Conservation (phyloP, 495 filamentous ascomycete genomes). For the Cercophora samala region DNA sequence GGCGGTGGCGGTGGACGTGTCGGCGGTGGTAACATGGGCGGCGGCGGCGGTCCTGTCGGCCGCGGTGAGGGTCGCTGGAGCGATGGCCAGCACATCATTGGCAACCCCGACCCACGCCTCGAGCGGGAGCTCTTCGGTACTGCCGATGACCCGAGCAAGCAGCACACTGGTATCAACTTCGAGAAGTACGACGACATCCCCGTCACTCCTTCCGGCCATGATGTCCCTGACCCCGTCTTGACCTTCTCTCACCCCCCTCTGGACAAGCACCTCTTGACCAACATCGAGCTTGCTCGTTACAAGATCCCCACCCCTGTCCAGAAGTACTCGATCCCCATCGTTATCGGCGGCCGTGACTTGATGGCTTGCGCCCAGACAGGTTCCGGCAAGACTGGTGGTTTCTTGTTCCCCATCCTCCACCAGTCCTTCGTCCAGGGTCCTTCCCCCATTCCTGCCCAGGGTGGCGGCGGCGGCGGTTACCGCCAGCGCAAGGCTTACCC, state of each 20-base stretch:
- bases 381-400: slow-evolving; percentile 98
- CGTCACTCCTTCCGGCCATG: slow-evolving; percentile 90
- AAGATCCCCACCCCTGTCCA: slow-evolving; percentile 93
- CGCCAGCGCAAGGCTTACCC: slow-evolving; percentile 93
- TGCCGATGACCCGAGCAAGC: slow-evolving; percentile 88
- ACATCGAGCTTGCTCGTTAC: slow-evolving; percentile 92
- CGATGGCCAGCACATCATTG: slow-evolving; percentile 93
- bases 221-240: slow-evolving; percentile 88
- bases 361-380: slow-evolving; percentile 99
- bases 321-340: slow-evolving; percentile 97
- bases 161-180: slow-evolving; percentile 98
- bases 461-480: slow-evolving; percentile 70
- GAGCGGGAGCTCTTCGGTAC: slow-evolving; percentile 96
- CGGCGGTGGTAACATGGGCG: slow-evolving; percentile 50
- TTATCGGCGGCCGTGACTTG: slow-evolving; percentile 91
- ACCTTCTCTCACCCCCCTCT: slow-evolving; percentile 91
- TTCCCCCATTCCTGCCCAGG: slow-evolving; percentile 58
- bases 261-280: slow-evolving; percentile 83
- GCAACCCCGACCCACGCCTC: slow-evolving; percentile 77
- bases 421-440: slow-evolving; percentile 91
- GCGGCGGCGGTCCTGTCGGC: slow-evolving; percentile 50
- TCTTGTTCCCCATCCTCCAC: slow-evolving; percentile 96
- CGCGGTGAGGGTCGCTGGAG: slow-evolving; percentile 93
- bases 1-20: slow-evolving; percentile 62
- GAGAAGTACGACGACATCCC: slow-evolving; percentile 99